phyloP scores from a whole-genome alignment of 73 alveolate genomes.

The Tetrahymena malaccensis region DNA sequence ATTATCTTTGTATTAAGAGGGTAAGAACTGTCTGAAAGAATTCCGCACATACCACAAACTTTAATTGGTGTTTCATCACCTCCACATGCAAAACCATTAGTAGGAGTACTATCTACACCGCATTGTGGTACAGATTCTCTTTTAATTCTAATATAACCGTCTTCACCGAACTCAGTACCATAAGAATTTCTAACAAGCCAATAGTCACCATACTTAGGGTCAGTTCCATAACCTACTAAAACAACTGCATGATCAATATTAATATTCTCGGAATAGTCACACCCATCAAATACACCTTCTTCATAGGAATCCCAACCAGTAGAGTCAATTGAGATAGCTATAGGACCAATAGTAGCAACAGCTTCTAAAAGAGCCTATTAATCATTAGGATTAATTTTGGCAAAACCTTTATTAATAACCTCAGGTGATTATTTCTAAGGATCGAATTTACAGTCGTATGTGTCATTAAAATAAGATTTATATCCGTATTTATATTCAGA shows the following conservation, averaged over 20 bases:
- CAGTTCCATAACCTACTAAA: conserved; percentile 68
- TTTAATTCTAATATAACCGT: conserved; percentile 57
- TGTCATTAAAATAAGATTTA: not conserved
- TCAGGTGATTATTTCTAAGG: not conserved
- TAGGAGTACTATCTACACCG: not conserved
- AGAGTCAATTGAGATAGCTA: not conserved
- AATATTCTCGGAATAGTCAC: not conserved
- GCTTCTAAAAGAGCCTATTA: not conserved
- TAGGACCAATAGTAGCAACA: not conserved
- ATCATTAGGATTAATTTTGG: not conserved
- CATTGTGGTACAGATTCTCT: conserved; percentile 29
- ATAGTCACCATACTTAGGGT: conserved; percentile 20
- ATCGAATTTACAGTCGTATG: not conserved
- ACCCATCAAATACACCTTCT: not conserved
- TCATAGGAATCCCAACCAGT: not conserved
- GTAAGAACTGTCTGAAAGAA: not conserved
- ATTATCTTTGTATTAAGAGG: not conserved
- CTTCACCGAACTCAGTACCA: conserved; percentile 70
- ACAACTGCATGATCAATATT: conserved; percentile 72
- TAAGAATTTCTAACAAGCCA: conserved; percentile 68
- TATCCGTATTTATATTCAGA: not conserved
- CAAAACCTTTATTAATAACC: not conserved
- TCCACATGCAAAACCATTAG: not conserved
- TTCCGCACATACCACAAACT: conserved; percentile 9
- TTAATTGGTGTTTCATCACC: not conserved